Base-by-base conservation (phyloP, 257 asterid species). In the Buddleja alternifolia region DNA sequence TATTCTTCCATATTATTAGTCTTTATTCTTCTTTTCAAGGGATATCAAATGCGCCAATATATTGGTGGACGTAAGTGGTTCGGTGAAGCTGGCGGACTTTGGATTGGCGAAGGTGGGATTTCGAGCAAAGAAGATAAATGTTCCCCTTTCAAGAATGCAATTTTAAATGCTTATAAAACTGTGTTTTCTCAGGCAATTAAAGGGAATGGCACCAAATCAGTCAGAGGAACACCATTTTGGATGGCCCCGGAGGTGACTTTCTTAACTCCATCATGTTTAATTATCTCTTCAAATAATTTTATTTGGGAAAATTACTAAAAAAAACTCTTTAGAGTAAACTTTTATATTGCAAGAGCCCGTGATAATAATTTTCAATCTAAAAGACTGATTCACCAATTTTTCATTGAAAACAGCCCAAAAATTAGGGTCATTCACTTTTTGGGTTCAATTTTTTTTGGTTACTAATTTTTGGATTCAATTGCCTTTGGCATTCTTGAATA, bases 11-110 rank as follows among this genome's bases (percentile, higher is more conserved):
- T 17, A 52, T 37, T 40, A 24, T 8, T 21, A 34, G 14, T 71
- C 75, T 68, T 44, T 20, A 52, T 47, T 58, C 71, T 76, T 3
- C 67, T 73, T 66, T 66, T 77, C 57, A 66, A 85, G 92, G 85
- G 92, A 85, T 75, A 83, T 85, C 70, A 85, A 85, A 77, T 85
- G 92, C 44, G 92, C 92, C 71, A 85, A 85, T 75, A 83, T 85
- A 74, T 77, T 85, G 81, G 92, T 85, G 77, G 87, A 83, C 73
- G 89, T 68, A 25, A 83, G 74, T 64, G 92, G 92, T 37, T 83
- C 85, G 25, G 92, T 85, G 71, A 85, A 85, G 70, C 83, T 85
- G 75, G 83, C 92, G 2, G 92, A 85, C 77, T 85, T 85, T 71
- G 92, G 92, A 48, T 75, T 85, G 85, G 92, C 92, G 34, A 85